These are phyloP conservation scores for Termitomyces sp. DNA, from an alignment of 768 basidiomycete genomes.

Conservation along the genomic window DNA sequence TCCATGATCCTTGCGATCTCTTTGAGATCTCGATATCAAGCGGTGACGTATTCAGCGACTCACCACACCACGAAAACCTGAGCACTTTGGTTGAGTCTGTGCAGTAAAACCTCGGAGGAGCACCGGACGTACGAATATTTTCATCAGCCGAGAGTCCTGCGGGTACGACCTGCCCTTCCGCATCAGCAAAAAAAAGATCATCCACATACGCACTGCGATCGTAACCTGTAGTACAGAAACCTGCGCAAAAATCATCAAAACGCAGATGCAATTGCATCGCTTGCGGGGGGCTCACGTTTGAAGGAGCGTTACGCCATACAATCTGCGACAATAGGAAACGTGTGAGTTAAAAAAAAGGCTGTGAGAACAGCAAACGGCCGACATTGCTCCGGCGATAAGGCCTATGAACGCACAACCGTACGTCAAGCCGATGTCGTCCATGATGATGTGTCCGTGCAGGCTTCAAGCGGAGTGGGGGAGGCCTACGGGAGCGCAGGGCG, in stretches of 20 bases:
- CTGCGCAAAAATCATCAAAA: too few species aligned
- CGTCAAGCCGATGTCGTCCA: constrained; percentile 28
- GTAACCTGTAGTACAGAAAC: constrained; percentile 41
- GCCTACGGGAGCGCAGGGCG: not conserved
- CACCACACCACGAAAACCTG: constrained; percentile 38
- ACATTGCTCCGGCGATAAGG: constrained; percentile 41
- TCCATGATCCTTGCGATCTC: constrained; percentile 32
- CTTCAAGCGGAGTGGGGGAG: not conserved
- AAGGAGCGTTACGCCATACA: constrained; percentile 46
- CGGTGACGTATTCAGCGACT: not conserved
- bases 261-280: too few species aligned
- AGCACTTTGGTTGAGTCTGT: not conserved
- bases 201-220: not conserved
- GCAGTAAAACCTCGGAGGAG: too few species aligned
- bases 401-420: constrained; percentile 46
- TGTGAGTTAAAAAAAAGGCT: too few species aligned
- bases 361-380: not conserved
- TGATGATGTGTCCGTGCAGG: not conserved
- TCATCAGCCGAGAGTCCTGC: constrained; percentile 34
- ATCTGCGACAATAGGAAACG: constrained; percentile 23
- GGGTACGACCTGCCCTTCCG: constrained; percentile 31
- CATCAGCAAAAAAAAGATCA: not conserved
- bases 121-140: constrained; percentile 31
- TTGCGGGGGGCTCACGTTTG: constrained; percentile 35
- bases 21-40: not conserved